phyloP scores from a whole-genome alignment of 148 eudicot genomes.

The Nyssa sinensis region DNA sequence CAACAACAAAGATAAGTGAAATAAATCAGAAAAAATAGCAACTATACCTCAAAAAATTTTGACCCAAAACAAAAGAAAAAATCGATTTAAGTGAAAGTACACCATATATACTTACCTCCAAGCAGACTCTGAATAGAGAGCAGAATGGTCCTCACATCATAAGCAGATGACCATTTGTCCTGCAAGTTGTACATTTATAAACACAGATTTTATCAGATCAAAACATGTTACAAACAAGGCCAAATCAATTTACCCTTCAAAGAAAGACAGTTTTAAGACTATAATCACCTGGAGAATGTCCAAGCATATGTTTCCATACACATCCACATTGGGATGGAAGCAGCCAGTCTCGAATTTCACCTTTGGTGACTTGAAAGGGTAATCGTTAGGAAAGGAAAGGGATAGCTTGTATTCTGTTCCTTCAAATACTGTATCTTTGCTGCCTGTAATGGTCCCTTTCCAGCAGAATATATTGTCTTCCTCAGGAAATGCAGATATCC shows the following conservation, averaged over 20 bases:
- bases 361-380: slow-evolving; percentile 94
- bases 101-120: slow-evolving; percentile 55
- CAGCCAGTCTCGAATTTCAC: slow-evolving; percentile 89
- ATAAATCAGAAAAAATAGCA: neutral
- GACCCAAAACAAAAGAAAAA: neutral
- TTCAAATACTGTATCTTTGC: slow-evolving; percentile 96
- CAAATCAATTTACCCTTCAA: neutral
- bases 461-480: slow-evolving; percentile 89
- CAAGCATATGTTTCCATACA: slow-evolving; percentile 80
- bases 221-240: too few species aligned
- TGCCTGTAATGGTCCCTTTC: slow-evolving; percentile 96
- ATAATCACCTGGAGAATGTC: slow-evolving; percentile 84
- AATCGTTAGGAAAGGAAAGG: slow-evolving; percentile 74
- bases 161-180: slow-evolving; percentile 99
- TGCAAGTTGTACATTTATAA: slow-evolving; percentile 17
- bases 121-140: slow-evolving; percentile 89
- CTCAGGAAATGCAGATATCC: slow-evolving; percentile 95
- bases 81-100: neutral
- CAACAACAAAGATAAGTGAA: neutral
- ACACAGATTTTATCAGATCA: neutral
- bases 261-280: neutral
- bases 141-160: slow-evolving; percentile 86
- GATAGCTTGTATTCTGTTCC: slow-evolving; percentile 89
- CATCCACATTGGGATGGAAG: slow-evolving; percentile 92
- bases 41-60: neutral